These are phyloP conservation scores for Penicillium soppii DNA, from an alignment of 495 filamentous ascomycete genomes.

Conservation along the genomic window DNA sequence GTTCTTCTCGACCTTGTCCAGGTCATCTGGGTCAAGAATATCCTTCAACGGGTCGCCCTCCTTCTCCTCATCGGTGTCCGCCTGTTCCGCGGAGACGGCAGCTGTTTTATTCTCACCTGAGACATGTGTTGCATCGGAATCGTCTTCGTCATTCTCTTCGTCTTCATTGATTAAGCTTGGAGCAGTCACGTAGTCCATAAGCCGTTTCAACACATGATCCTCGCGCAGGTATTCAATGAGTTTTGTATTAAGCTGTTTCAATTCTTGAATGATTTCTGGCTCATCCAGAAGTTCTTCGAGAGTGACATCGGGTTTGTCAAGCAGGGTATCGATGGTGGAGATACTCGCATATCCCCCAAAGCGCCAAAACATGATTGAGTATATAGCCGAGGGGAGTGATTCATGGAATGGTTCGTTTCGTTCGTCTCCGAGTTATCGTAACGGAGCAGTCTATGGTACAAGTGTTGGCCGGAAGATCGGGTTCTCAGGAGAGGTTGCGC, in stretches of 20 bases:
- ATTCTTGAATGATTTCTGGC: constrained; percentile 91
- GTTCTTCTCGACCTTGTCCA: constrained; percentile 79
- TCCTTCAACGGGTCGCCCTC: constrained; percentile 47
- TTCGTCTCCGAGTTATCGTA: constrained; percentile 28
- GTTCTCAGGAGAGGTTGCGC: constrained; percentile 11
- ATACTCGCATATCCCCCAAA: constrained; percentile 98
- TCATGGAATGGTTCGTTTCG: constrained; percentile 39
- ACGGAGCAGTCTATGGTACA: constrained; percentile 35
- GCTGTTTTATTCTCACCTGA: constrained; percentile 36
- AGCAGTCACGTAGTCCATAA: constrained; percentile 89
- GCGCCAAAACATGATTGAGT: constrained; percentile 92
- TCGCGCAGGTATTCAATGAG: constrained; percentile 94
- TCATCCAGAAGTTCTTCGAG: constrained; percentile 96
- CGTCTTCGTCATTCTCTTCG: constrained; percentile 58
- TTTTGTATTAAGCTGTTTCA: constrained; percentile 97
- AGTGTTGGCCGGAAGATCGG: constrained; percentile 11
- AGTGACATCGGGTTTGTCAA: constrained; percentile 91
- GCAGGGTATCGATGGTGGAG: constrained; percentile 91
- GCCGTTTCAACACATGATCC: constrained; percentile 77
- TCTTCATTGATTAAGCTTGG: constrained; percentile 66
- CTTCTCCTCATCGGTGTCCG: constrained; percentile 29
- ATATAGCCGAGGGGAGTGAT: constrained; percentile 37
- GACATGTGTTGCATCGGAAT: constrained; percentile 40
- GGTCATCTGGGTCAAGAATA: constrained; percentile 54
- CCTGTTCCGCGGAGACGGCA: constrained; percentile 13